phyloP scores from a whole-genome alignment of 2,329 filamentous ascomycete genomes.

The Aspergillus nomiae region DNA sequence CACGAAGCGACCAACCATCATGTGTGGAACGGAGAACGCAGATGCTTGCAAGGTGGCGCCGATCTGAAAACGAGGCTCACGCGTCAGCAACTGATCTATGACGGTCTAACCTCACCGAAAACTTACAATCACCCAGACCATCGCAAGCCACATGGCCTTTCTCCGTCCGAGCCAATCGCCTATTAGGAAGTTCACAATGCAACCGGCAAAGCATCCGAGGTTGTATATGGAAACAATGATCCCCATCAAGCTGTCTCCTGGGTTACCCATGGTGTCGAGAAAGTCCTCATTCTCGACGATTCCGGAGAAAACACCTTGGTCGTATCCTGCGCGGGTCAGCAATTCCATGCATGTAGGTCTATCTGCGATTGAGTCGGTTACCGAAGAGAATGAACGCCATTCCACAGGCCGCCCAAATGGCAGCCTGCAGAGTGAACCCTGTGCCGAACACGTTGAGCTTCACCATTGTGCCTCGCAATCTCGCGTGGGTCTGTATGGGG shows the following conservation, averaged over 20 bases:
- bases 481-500: background rate
- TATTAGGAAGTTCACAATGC: slow-evolving; percentile 34
- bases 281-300: slow-evolving; percentile 52
- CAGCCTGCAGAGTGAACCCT: slow-evolving; percentile 24
- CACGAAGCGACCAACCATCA: slow-evolving; percentile 50
- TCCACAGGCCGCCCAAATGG: slow-evolving; percentile 23
- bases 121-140: slow-evolving; percentile 35
- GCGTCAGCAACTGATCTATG: background rate
- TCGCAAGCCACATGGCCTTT: slow-evolving; percentile 37
- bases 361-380: background rate
- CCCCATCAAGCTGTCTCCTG: slow-evolving; percentile 40
- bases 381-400: slow-evolving; percentile 32
- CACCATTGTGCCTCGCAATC: slow-evolving; percentile 16
- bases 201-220: slow-evolving; percentile 44
- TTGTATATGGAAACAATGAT: slow-evolving; percentile 50
- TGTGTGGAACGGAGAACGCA: slow-evolving; percentile 32
- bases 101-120: background rate
- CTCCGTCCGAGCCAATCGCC: slow-evolving; percentile 34
- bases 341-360: background rate
- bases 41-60: slow-evolving; percentile 38
- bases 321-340: slow-evolving; percentile 41
- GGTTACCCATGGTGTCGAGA: slow-evolving; percentile 42
- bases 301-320: slow-evolving; percentile 53
- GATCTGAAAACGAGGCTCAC: slow-evolving; percentile 19
- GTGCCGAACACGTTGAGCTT: slow-evolving; percentile 28